Percentiles rank a stretch among this genome's conserved stretches.
These are phyloP conservation scores for Zygosaccharomyces bisporus DNA, from an alignment of 805 yeast genomes.

Conservation along the genomic window DNA sequence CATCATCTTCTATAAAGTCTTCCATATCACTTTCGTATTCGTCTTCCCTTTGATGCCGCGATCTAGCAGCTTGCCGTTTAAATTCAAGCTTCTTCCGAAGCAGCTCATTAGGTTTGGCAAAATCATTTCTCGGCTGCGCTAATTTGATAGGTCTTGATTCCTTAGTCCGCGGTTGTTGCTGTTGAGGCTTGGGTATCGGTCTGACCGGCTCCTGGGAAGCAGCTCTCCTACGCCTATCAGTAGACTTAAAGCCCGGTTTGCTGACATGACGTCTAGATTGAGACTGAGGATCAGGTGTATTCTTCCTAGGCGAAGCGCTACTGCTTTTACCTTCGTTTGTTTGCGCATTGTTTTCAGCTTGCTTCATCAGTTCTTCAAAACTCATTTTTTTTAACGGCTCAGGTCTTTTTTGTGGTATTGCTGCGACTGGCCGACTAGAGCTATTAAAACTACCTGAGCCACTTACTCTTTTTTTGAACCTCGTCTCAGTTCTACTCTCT, in stretches of 20 bases:
- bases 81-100: constrained; percentile 46
- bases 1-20: constrained; percentile 39
- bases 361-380: constrained; percentile 55
- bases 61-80: constrained; percentile 22
- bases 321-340: constrained; percentile 10
- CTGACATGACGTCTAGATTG: constrained; percentile 6
- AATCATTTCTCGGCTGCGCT: constrained; percentile 19
- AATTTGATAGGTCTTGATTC: constrained; percentile 15
- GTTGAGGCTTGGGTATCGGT: not conserved
- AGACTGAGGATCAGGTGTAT: not conserved
- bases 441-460: not conserved
- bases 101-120: constrained; percentile 57
- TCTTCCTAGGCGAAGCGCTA: constrained; percentile 7
- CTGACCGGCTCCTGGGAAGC: constrained; percentile 4
- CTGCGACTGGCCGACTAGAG: not conserved
- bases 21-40: constrained; percentile 25
- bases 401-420: constrained; percentile 9
- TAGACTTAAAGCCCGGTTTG: constrained; percentile 21
- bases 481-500: constrained; percentile 18
- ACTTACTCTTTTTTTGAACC: constrained; percentile 22
- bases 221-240: constrained; percentile 3
- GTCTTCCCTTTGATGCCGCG: constrained; percentile 8
- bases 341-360: constrained; percentile 43
- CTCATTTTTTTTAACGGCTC: constrained; percentile 43
- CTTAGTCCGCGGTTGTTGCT: not conserved